Evolutionary conservation across 208 protist species (phyloP), one percentile per base, ranked within the genome.

Genomic region (Herpetomonas samuelpessoai): DNA sequence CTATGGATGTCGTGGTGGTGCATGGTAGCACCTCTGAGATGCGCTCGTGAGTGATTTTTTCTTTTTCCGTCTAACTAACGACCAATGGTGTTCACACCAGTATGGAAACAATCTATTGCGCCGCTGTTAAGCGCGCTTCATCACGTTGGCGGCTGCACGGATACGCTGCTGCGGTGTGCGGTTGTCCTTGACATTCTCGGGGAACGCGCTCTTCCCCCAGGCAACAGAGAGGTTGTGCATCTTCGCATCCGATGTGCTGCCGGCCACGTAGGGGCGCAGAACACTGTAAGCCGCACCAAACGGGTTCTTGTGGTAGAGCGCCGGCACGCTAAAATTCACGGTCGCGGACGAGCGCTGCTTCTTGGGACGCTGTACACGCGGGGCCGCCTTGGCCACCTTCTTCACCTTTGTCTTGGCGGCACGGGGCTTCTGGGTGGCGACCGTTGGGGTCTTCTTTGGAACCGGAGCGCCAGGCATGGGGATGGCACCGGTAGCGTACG

Each of bases 201-300:
- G 44, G 29, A 49, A 22, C 19, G 10, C 39, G 3, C 65, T 79
- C 30, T 47, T 39, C 31, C 61, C 49, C 73, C 73, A 79, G 24
- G 73, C 73, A 55, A 61, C 62, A 21, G 73, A 60, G 27, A 79
- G 50, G 52, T 62, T 52, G 2, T 46, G 52, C 73, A 79, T 79
- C 22, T 66, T 66, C 0, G 68, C 68, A 7, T 50, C 50, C 22
- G 18, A 24, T 1, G 56, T 55, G 19, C 59, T 60, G 28, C 56
- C 46, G 29, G 58, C 22, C 31, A 65, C n/a, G 53, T 47, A 25
- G 14, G 51, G 53, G 19, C 56, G 29, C 50, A 79, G 53, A 9
- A 55, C 68, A 9, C 49, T 51, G 57, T 79, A 79, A 24, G 73
- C 71, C n/a, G 73, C 73, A 2, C 39, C 39, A 38, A 79, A 79